Conservation (phyloP, 2,329 filamentous ascomycete species). For the Cryphonectria carpinicola region DNA sequence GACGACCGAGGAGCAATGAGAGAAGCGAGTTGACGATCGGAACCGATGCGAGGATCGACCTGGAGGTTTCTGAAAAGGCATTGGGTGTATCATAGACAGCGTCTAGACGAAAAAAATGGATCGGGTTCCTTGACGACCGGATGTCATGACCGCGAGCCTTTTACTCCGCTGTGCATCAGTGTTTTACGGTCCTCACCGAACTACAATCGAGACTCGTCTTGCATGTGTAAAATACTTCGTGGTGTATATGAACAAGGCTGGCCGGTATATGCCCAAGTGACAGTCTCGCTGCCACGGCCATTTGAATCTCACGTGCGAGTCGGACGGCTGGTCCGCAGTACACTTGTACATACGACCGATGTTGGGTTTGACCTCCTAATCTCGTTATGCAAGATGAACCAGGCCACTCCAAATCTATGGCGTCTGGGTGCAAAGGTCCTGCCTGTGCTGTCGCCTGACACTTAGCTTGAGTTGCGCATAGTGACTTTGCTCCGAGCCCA, state of each 20-base stretch:
- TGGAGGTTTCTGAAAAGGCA: background rate
- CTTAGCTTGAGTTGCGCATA: background rate
- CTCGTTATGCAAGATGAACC: background rate
- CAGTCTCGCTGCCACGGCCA: background rate
- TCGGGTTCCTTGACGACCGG: background rate
- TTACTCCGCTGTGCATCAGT: background rate
- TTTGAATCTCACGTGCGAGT: background rate
- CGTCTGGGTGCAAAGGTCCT: background rate
- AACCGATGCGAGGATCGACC: slow-evolving; percentile 12
- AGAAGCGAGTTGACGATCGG: slow-evolving; percentile 2
- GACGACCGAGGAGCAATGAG: background rate
- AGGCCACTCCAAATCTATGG: background rate
- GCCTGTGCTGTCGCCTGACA: background rate
- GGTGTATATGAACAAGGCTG: background rate
- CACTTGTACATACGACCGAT: background rate
- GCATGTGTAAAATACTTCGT: background rate
- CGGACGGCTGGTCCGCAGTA: background rate
- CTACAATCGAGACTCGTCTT: background rate
- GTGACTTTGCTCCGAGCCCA: background rate
- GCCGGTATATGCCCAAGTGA: background rate
- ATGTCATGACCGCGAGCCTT: background rate
- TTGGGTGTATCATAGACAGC: slow-evolving; percentile 27
- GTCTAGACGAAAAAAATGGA: slow-evolving; percentile 21
- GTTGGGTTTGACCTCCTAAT: background rate
- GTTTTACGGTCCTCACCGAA: background rate